A percentile compares a stretch with the other conserved stretches of the same genome.
These are phyloP conservation scores for Pythium insidiosum DNA, from an alignment of 352 stramenopile genomes.

Conservation along the genomic window DNA sequence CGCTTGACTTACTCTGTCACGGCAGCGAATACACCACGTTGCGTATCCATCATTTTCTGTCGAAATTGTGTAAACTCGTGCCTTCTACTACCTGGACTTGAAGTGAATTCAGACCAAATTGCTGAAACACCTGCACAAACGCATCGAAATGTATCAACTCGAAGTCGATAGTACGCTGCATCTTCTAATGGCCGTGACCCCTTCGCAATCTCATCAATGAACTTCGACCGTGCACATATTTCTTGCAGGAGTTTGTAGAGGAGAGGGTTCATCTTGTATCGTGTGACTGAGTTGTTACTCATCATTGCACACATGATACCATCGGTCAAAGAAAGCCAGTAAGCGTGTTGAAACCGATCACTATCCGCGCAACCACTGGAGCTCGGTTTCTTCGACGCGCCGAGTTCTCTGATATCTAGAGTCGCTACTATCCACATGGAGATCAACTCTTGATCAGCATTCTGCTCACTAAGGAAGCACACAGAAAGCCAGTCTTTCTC, in stretches of 20 bases:
- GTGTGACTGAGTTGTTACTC: conserved; percentile 24
- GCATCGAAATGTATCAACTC: conserved; percentile 56
- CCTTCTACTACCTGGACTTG: conserved; percentile 7
- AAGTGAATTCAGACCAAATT: conserved; percentile 26
- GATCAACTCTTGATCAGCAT: conserved; percentile 43
- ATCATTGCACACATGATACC: conserved; percentile 50
- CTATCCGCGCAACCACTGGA: too few relatives aligned
- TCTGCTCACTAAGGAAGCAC: conserved; percentile 46
- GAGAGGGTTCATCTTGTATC: conserved; percentile 43
- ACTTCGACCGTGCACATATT: conserved; percentile 32
- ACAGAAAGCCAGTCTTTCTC: conserved; percentile 63
- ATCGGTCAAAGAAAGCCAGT: conserved; percentile 55
- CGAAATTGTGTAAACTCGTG: conserved; percentile 29
- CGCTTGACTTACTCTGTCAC: conserved; percentile 53
- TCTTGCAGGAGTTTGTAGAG: conserved; percentile 34
- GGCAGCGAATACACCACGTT: conserved; percentile 51
- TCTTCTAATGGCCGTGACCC: conserved; percentile 16
- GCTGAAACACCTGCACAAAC: conserved; percentile 40
- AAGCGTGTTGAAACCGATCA: background rate
- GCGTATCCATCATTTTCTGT: conserved; percentile 48
- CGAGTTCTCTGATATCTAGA: conserved; percentile 54
- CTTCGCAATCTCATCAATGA: conserved; percentile 17
- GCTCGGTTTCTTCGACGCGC: too few relatives aligned
- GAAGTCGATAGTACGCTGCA: conserved; percentile 41
- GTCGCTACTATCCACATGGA: conserved; percentile 60